Conservation (phyloP, 768 basidiomycete genomes). For the Erythrobasidium yunnanense region DNA sequence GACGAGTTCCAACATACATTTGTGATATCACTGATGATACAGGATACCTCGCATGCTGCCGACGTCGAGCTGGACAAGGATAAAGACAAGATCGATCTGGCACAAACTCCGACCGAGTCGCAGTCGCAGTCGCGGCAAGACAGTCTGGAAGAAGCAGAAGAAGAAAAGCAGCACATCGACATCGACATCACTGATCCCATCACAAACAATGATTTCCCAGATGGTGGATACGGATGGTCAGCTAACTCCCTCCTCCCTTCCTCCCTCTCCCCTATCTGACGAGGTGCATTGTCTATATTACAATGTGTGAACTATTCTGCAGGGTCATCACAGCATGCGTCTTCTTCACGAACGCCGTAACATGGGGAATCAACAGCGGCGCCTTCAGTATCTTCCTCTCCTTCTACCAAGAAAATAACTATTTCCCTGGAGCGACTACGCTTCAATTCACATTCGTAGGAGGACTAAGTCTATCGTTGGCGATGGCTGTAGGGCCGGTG, state of each 20-base stretch:
- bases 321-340: slow-evolving; percentile 40
- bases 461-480: slow-evolving; percentile 32
- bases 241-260: neutral
- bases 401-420: slow-evolving; percentile 29
- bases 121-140: no score
- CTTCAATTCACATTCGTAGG: slow-evolving; percentile 36
- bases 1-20: no score
- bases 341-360: slow-evolving; percentile 37
- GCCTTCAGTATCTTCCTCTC: slow-evolving; percentile 39
- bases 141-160: no score
- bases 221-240: slow-evolving; percentile 41
- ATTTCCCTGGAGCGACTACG: slow-evolving; percentile 34
- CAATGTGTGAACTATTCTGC: neutral
- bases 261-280: neutral
- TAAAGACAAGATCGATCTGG: no score
- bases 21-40: no score
- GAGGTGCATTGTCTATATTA: neutral
- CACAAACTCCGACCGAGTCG: no score
- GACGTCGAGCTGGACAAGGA: no score
- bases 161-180: no score
- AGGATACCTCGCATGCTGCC: no score
- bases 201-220: no score
- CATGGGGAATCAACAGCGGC: slow-evolving; percentile 38
- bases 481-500: slow-evolving; percentile 35
- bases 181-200: no score